A percentile compares a stretch with the other conserved stretches of the same genome.
Conservation (phyloP, 1,284 basidiomycete species). For the Pyrrhoderma noxium region DNA sequence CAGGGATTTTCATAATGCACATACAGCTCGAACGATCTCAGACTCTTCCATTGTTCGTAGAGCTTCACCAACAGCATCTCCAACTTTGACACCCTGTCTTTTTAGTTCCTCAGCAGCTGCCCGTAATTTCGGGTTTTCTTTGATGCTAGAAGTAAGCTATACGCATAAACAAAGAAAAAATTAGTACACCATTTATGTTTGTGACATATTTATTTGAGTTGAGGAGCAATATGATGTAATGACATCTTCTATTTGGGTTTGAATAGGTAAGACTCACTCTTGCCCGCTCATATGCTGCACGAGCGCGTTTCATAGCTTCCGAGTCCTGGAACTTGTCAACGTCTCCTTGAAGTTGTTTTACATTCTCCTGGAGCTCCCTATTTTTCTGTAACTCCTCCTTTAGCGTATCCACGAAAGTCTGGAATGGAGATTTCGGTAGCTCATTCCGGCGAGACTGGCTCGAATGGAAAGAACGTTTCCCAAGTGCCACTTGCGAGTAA, state of each 20-base stretch:
- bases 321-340: constrained; percentile 96
- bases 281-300: constrained; percentile 88
- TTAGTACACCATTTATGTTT: constrained; percentile 4
- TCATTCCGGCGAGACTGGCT: constrained; percentile 56
- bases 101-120: constrained; percentile 89
- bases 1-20: constrained; percentile 24
- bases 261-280: constrained; percentile 51
- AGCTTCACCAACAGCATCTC: constrained; percentile 89
- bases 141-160: constrained; percentile 89
- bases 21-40: constrained; percentile 79
- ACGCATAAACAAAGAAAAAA: constrained; percentile 7
- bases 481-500: background rate
- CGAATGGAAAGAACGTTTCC: constrained; percentile 48
- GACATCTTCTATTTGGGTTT: background rate
- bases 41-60: constrained; percentile 91
- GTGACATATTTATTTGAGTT: background rate
- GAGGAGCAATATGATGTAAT: too few species aligned
- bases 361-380: constrained; percentile 90
- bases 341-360: constrained; percentile 95
- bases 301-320: constrained; percentile 90
- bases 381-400: constrained; percentile 91
- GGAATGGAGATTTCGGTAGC: constrained; percentile 85
- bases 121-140: constrained; percentile 90
- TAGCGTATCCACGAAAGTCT: constrained; percentile 92
- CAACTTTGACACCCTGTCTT: constrained; percentile 85